Conservation (phyloP, 305 asterid species). For the Salvia sclarea region DNA sequence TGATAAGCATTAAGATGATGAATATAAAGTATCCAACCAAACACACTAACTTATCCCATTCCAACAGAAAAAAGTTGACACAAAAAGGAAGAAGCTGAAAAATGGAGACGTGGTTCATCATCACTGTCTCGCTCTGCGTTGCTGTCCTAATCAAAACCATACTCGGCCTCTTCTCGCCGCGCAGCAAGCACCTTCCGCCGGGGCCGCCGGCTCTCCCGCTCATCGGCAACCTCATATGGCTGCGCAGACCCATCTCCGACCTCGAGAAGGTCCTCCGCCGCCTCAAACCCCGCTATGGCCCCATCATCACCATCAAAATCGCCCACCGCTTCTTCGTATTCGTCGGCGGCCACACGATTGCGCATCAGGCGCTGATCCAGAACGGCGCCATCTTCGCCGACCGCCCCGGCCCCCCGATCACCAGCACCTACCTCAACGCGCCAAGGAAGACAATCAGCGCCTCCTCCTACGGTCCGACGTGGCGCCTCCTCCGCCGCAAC, state of each 20-base stretch:
- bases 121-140: constrained; percentile 39
- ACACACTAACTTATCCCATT: not conserved
- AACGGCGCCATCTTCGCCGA: constrained; percentile 68
- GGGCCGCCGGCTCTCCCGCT: constrained; percentile 48
- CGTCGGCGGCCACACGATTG: constrained; percentile 54
- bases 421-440: constrained; percentile 40
- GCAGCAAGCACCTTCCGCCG: constrained; percentile 46
- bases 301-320: constrained; percentile 49
- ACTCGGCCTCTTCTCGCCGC: constrained; percentile 19
- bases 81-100: not conserved
- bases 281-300: constrained; percentile 48
- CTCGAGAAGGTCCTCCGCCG: constrained; percentile 49
- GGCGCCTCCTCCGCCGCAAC: constrained; percentile 83
- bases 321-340: constrained; percentile 47
- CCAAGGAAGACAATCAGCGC: constrained; percentile 44
- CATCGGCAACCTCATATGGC: constrained; percentile 49
- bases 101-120: constrained; percentile 43
- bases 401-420: constrained; percentile 47
- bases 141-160: constrained; percentile 32
- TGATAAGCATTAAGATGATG: not conserved
- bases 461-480: constrained; percentile 58
- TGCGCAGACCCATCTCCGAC: constrained; percentile 44
- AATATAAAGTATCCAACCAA: not conserved
- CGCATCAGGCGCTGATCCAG: constrained; percentile 67
- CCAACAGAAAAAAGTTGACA: not conserved